Evolutionary conservation across 2,329 filamentous ascomycete genomes (phyloP), one percentile per base, ranked within the genome.

Genomic region (Lanzia echinophila): DNA sequence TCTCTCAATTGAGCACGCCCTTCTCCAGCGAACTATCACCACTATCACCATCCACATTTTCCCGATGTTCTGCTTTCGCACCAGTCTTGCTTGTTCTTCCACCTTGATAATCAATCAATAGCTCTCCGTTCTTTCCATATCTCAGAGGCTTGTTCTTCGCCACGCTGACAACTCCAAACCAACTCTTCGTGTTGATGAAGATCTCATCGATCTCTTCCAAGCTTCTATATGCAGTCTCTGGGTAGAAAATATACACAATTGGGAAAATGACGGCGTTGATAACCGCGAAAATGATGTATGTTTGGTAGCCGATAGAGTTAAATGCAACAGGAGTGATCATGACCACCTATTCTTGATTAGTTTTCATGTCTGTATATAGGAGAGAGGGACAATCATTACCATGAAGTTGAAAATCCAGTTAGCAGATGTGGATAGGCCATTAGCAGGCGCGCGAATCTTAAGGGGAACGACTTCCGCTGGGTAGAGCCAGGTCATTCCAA

Each of bases 391-490:
- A 28, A 28, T 28, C 24, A 4, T 28, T 28, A 28, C 51, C 46
- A 54, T 50, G 20, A 54, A 83, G 65, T 84, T 84, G 67, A 83
- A 83, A 50, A 82, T 78, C 64, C 60, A 68, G 47, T 67, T 68
- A 32, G 66, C 70, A 1, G 66, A 69, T 5, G 71, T 73, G 12
- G 68, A 68, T 11, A 83, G 64, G 5, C 79, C 81, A 58, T 82
- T 82, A 34, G 80, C 80, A 0, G 79, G 79, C 0, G 81, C 80
- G 0, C 76, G 68, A 54, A 76, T 77, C 11, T 70, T 68, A 11
- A 79, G 67, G 1, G 75, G 73, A 24, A 81, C 77, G 45, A 83
- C 76, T 59, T 82, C 78, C 41, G 80, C 78, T 0, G 80, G 76
- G 60, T 79, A 79, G 47, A 82, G 67, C 82, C 62, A 58, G 13